Percentiles rank a stretch among this genome's conserved stretches.
phyloP scores from a whole-genome alignment of 73 alveolate species.

The Paramecium primaurelia region DNA sequence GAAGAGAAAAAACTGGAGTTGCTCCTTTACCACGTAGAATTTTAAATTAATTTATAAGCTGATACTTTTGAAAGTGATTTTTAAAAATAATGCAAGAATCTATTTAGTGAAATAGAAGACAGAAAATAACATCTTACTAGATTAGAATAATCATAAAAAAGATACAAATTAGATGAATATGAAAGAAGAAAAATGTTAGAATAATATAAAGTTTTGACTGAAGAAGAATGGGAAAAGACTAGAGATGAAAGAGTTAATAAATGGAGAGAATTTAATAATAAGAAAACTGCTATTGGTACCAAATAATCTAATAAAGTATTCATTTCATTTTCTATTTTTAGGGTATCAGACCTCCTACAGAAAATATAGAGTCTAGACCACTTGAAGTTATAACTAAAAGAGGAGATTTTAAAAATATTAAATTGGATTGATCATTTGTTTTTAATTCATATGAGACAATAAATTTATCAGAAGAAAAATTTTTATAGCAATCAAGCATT shows the following conservation, averaged over 20 bases:
- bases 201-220: constrained; percentile 73
- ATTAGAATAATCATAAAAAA: constrained; percentile 74
- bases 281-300: constrained; percentile 67
- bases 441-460: neutral
- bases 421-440: neutral
- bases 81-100: constrained; percentile 81
- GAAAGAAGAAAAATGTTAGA: constrained; percentile 77
- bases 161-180: constrained; percentile 86
- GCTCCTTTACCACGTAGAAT: constrained; percentile 74
- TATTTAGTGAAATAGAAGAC: constrained; percentile 93
- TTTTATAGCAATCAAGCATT: neutral
- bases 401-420: constrained; percentile 19
- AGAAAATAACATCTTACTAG: constrained; percentile 80
- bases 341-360: constrained; percentile 46
- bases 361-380: neutral
- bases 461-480: neutral
- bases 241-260: constrained; percentile 91
- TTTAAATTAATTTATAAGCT: neutral
- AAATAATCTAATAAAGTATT: constrained; percentile 41
- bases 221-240: constrained; percentile 95
- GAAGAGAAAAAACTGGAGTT: constrained; percentile 77
- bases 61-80: constrained; percentile 72
- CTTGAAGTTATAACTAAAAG: neutral
- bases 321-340: neutral
- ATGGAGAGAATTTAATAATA: constrained; percentile 91